Conservation (phyloP, 148 eudicot genomes). For the Camellia granthamiana region DNA sequence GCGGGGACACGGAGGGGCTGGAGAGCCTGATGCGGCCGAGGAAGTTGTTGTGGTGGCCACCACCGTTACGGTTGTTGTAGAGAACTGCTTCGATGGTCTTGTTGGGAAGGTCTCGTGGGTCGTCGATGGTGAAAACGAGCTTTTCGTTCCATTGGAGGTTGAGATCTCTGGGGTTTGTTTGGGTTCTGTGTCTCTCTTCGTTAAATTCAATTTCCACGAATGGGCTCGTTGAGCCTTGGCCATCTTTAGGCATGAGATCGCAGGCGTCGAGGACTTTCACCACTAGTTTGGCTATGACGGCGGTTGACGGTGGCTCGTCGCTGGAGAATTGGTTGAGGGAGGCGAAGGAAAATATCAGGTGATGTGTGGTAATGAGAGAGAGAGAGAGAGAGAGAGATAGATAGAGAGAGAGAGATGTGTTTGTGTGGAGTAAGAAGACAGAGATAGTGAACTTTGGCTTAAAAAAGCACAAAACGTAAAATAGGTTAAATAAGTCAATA, state of each 20-base stretch:
- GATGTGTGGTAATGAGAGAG: background rate
- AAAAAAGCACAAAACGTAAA: too few species aligned
- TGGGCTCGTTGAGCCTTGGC: constrained; percentile 48
- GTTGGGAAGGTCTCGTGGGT: constrained; percentile 24
- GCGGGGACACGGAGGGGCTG: constrained; percentile 43
- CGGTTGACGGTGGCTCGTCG: too few species aligned
- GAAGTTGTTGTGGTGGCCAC: constrained; percentile 39
- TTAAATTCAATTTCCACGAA: constrained; percentile 64
- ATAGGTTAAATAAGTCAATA: too few species aligned
- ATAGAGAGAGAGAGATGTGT: too few species aligned
- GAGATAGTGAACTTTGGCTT: too few species aligned
- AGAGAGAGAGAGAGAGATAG: too few species aligned
- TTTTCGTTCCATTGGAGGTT: constrained; percentile 66
- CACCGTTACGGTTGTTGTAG: constrained; percentile 41
- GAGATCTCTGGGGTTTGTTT: constrained; percentile 60
- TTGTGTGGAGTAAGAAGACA: too few species aligned
- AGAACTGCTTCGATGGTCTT: constrained; percentile 44
- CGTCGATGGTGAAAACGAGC: constrained; percentile 46
- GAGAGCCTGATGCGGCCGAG: constrained; percentile 78
- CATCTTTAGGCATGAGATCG: constrained; percentile 52
- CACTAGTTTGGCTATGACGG: constrained; percentile 54
- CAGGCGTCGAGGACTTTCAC: constrained; percentile 65
- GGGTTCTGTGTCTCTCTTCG: constrained; percentile 41
- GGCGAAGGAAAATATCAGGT: too few species aligned
- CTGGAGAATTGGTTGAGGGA: too few species aligned